Evolutionary conservation across 306 rosid genomes (phyloP), one percentile per base, ranked within the genome.

Genomic region (Prinsepia uniflora): DNA sequence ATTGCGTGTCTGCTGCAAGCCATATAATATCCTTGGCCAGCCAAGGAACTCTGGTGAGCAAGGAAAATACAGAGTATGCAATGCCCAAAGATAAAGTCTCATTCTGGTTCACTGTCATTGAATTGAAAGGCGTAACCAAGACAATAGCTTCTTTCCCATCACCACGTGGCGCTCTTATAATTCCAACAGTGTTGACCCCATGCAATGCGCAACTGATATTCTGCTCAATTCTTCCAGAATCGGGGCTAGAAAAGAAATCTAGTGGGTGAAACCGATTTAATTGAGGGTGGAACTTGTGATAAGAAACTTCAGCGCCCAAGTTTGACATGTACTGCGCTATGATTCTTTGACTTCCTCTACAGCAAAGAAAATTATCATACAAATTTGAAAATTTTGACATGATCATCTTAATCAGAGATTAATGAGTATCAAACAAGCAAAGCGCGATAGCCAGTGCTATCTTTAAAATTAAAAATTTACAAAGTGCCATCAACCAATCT

Each of bases 121-220:
- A 76, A 84, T 90, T 86, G 85, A 84, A 89, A 72, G 95, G 96
- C 0, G 98, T 94, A 57, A 94, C 98, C 74, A 94, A 81, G 73
- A 94, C 95, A 75, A 90, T 90, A 61, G 97, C 89, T 90, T 94
- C 98, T 80, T 90, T 94, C 67, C 98, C 98, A 86, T 94, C 98
- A 69, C 95, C 96, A 6, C 88, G 92, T 2, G 97, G 91, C 22
- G 98, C 98, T 84, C 97, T 86, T 66, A 90, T 82, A 73, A 94
- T 94, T 70, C 98, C 98, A 83, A 86, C 79, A 54, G 89, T 83
- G 84, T 89, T 89, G 44, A 84, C 74, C 55, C 96, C 97, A 18
- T 74, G 73, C 17, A 82, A 82, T 57, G 89, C 81, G 78, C 97
- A 90, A 61, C 89, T 87, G 36, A 76, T 58, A 48, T 89, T 91